phyloP scores from a whole-genome alignment of 441 rosid species.

The Mallotus repandus region DNA sequence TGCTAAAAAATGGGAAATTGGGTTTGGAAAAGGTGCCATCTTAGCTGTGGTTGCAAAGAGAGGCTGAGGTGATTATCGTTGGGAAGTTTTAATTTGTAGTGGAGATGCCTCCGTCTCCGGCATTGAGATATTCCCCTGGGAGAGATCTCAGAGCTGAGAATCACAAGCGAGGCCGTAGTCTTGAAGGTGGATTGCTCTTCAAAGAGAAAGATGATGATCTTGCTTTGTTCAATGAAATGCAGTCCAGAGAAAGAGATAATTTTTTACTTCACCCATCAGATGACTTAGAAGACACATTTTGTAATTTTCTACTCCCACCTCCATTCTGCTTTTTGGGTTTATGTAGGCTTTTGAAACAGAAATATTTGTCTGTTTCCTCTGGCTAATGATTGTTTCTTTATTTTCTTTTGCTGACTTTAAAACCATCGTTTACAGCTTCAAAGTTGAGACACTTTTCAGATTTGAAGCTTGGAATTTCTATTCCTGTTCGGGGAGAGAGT shows the following conservation, averaged over 20 bases:
- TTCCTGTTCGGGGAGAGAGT: constrained; percentile 83
- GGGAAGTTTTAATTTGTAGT: constrained; percentile 26
- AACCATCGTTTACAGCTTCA: constrained; percentile 51
- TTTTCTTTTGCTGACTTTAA: constrained; percentile 26
- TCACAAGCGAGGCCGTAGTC: constrained; percentile 80
- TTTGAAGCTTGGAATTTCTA: constrained; percentile 61
- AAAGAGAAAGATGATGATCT: constrained; percentile 88
- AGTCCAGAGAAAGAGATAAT: constrained; percentile 70
- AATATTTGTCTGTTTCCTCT: constrained; percentile 18
- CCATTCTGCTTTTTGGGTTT: constrained; percentile 18
- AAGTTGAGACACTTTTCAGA: constrained; percentile 85
- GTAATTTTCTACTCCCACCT: constrained; percentile 50
- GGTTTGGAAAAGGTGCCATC: constrained; percentile 18
- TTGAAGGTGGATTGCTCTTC: constrained; percentile 62
- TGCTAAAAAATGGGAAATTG: constrained; percentile 27
- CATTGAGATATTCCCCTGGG: constrained; percentile 73
- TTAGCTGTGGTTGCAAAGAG: constrained; percentile 15
- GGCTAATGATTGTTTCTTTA: constrained; percentile 21
- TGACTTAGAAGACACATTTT: constrained; percentile 79
- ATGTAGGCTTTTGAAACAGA: constrained; percentile 4
- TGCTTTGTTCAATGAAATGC: constrained; percentile 89
- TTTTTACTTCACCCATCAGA: constrained; percentile 82
- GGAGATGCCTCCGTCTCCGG: constrained; percentile 93
- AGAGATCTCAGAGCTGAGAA: constrained; percentile 61
- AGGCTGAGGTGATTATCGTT: constrained; percentile 22